Percentiles rank a stretch among this genome's conserved stretches.
These are phyloP conservation scores for Metarhizium anisopliae DNA, from an alignment of 2,329 filamentous ascomycete species.

Conservation along the genomic window DNA sequence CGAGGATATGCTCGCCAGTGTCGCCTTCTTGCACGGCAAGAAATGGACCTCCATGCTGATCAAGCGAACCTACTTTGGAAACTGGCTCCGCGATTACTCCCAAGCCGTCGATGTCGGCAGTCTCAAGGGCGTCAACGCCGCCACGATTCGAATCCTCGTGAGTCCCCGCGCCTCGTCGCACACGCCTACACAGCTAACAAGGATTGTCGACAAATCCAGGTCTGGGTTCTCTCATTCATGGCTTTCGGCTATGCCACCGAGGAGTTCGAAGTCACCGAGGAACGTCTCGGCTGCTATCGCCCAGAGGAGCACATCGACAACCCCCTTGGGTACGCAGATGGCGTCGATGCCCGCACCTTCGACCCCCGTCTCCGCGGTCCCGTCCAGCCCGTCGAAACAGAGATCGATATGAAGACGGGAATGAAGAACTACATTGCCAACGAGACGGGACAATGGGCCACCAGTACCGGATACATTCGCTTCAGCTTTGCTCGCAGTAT, in stretches of 20 bases:
- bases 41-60: conserved; percentile 78
- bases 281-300: conserved; percentile 71
- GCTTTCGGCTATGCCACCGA: conserved; percentile 78
- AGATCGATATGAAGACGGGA: conserved; percentile 68
- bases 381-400: conserved; percentile 60
- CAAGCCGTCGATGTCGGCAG: conserved; percentile 76
- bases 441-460: conserved; percentile 79
- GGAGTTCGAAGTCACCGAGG: conserved; percentile 76
- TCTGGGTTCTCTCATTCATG: conserved; percentile 76
- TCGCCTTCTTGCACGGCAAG: conserved; percentile 69
- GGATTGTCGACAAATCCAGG: conserved; percentile 20
- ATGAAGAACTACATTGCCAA: conserved; percentile 99
- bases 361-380: conserved; percentile 77
- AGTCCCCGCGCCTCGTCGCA: conserved; percentile 5
- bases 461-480: conserved; percentile 75
- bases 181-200: not conserved
- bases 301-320: conserved; percentile 71
- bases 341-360: conserved; percentile 71
- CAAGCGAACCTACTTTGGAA: conserved; percentile 74
- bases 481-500: conserved; percentile 67
- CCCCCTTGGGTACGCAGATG: conserved; percentile 79
- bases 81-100: conserved; percentile 80
- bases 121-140: conserved; percentile 67
- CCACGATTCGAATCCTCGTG: conserved; percentile 67
- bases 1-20: conserved; percentile 70